phyloP scores from a whole-genome alignment of 1,284 basidiomycete species.

The Irpex sp. region DNA sequence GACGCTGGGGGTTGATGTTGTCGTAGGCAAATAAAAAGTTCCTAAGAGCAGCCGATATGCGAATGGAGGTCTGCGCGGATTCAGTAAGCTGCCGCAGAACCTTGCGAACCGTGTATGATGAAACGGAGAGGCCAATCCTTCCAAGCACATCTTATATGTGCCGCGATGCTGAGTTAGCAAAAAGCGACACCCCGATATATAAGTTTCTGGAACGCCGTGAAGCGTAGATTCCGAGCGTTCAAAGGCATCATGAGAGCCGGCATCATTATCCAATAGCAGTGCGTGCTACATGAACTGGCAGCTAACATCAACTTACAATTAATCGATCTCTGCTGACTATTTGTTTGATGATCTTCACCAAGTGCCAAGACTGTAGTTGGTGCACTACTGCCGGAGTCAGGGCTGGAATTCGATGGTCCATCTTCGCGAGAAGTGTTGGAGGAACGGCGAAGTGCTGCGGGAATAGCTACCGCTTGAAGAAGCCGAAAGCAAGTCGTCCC shows the following conservation, averaged over 20 bases:
- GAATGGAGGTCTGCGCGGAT: slow-evolving; percentile 17
- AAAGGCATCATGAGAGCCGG: slow-evolving; percentile 7
- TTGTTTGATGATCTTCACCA: background rate
- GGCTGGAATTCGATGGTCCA: background rate
- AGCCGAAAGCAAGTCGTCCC: background rate
- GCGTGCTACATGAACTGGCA: background rate
- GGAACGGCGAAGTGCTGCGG: no score
- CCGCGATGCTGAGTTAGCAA: slow-evolving; percentile 6
- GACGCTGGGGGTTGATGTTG: slow-evolving; percentile 30
- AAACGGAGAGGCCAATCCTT: slow-evolving; percentile 20
- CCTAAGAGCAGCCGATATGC: background rate
- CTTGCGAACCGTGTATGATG: slow-evolving; percentile 19
- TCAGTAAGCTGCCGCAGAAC: slow-evolving; percentile 16
- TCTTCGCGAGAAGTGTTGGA: background rate
- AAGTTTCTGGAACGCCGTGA: slow-evolving; percentile 13
- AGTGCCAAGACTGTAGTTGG: background rate
- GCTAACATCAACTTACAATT: background rate
- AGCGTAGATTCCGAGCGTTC: slow-evolving; percentile 12
- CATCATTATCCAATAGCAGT: slow-evolving; percentile 28
- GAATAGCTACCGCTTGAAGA: background rate
- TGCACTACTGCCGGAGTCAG: background rate
- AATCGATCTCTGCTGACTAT: background rate
- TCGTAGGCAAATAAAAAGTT: slow-evolving; percentile 30
- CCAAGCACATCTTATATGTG: slow-evolving; percentile 13
- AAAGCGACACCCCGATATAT: slow-evolving; percentile 11